Evolutionary conservation across 2,329 filamentous ascomycete species (phyloP), one percentile per base, ranked within the genome.

Genomic region (Helotiales sp.): DNA sequence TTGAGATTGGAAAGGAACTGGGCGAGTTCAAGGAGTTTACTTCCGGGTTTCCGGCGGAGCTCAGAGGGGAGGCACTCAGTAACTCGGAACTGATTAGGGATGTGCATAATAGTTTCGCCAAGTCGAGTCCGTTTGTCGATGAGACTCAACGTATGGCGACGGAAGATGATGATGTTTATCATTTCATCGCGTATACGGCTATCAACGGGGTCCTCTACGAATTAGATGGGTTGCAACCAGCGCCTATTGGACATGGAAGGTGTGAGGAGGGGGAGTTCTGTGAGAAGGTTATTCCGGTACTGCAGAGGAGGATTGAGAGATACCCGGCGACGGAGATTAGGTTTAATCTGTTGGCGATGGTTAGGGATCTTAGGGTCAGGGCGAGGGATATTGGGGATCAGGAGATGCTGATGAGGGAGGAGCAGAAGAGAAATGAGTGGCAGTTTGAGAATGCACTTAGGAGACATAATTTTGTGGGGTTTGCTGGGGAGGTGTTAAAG

Each of bases 261-360:
- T 96, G 92, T 73, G 77, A 80, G 0, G 69, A 77, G n/a, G 82
- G 83, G 2, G 79, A 87, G 31, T 98, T 99, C 71, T 86, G 92
- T 0, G 78, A 84, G 55, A 88, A 87, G 67, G 89, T 98, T 48
- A 91, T 96, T 62, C 83, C 90, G n/a, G 93, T 98, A 34, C 79
- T 99, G 58, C 90, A 91, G 75, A 81, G 88, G 57, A 85, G 95
- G 54, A 89, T 99, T 66, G 87, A 83, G 59, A 82, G 93, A 56
- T 98, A 99, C 74, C 92, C 92, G 15, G 78, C 85, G 17, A 83
- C 86, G 1, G 95, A 99, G 80, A 97, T 98, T 62, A 83, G 92
- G 44, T 99, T 99, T 79, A 99, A 99, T 74, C 80, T 99, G 54
- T 84, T 99, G 72, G 95, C 93, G 44, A 93, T 96, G 82, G 90